Base-by-base conservation (phyloP, 2,329 filamentous ascomycete species). In the Ophiostoma quercus region DNA sequence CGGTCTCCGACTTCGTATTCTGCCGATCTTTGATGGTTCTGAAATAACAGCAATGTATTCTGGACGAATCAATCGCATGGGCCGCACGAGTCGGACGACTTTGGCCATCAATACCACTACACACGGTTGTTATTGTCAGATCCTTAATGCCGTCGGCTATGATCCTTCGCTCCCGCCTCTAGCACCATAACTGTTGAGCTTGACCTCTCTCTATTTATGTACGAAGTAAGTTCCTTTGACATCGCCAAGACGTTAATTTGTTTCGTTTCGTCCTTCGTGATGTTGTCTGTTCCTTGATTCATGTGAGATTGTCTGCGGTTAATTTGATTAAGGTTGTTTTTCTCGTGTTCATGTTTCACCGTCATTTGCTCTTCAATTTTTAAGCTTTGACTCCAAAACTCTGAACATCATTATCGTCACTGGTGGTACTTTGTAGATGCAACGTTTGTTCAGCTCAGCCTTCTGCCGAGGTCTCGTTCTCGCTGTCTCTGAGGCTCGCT, bases 371-470 rank as follows among this genome's bases (percentile, higher is more conserved):
- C 11, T 14, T 41, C 12, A 14, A 12, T 41, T 41, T 1, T 41
- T 14, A 41, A 41, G 11, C 39, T 25, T 8, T 57, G 51, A n/a
- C 16, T 14, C 22, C 5, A 5, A 19, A 4, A n/a, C 16, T 14
- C 22, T 14, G 16, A 19, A 4, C 43, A 19, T n/a, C 5, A 34
- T 34, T 34, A 34, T 34, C 34, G 34, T 34, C 2, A 6, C 34
- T 34, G 34, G 34, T 29, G 34, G 51, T 57, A 57, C 51, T 57
- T 57, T 11, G n/a, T 11, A 29, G 51, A 57, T 57, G 51, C 51
- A 57, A 57, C 51, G 51, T 57, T 57, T 25, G 25, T 25, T 57
- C 51, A 57, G 51, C 51, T 57, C 51, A 57, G 51, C 51, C 51
- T 57, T 57, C 11, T 57, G 51, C 11, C n/a, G 51, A 57, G n/a